Evolutionary conservation across 331 rosid species (phyloP).

Genomic region (Malus hybrid): DNA sequence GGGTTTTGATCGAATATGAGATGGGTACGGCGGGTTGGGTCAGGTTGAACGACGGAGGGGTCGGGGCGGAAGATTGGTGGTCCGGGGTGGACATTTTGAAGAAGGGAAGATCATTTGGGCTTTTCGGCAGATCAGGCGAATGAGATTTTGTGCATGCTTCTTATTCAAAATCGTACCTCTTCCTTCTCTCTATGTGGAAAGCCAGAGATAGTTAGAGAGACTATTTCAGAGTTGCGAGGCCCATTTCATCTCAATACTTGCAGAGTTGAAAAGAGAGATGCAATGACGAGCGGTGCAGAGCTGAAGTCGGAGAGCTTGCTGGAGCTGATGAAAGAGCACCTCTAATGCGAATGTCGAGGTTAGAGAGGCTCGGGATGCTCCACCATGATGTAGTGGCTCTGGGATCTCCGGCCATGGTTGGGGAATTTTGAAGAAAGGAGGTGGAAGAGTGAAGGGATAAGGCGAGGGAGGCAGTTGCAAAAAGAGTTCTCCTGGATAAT

Average conservation of each 20-base stretch:
- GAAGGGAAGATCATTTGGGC: constrained; percentile 1
- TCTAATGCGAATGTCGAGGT: constrained; percentile 8
- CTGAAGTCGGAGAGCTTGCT: constrained; percentile 63
- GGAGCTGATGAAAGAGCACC: constrained; percentile 75
- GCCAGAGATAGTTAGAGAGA: too few relatives aligned
- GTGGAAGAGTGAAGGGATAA: constrained; percentile 1
- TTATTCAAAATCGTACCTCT: too few relatives aligned
- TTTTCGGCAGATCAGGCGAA: neutral
- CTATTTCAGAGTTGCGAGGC: too few relatives aligned
- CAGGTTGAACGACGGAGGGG: constrained; percentile 52
- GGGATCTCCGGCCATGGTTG: neutral
- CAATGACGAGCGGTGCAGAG: constrained; percentile 14
- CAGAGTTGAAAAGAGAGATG: neutral
- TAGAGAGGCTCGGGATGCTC: constrained; percentile 34
- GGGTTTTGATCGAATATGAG: constrained; percentile 80
- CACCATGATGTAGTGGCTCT: constrained; percentile 35
- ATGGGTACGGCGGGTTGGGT: constrained; percentile 53
- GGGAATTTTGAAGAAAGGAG: neutral
- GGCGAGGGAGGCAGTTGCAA: neutral
- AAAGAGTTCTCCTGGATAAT: neutral
- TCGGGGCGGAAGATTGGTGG: constrained; percentile 6
- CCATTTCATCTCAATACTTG: too few relatives aligned
- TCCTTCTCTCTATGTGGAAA: too few relatives aligned
- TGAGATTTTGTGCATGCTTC: neutral
- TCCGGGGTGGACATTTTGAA: constrained; percentile 26